Percentiles rank a stretch among this genome's conserved stretches.
phyloP scores from a whole-genome alignment of 179 eudicot species.

The Heliamphora pulchella region DNA sequence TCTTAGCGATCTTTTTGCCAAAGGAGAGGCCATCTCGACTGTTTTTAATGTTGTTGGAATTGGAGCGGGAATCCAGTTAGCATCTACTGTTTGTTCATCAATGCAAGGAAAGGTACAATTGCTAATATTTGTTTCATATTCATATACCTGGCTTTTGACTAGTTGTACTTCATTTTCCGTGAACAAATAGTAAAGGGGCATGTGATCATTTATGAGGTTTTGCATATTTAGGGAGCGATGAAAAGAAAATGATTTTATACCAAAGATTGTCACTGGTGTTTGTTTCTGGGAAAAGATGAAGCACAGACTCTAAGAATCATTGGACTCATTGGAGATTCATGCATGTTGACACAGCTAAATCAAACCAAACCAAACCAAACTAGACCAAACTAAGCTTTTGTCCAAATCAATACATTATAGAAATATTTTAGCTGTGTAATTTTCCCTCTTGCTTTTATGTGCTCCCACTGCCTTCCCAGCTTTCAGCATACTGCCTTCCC shows the following conservation, averaged over 20 bases:
- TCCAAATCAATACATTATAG: neutral
- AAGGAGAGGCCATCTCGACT: conserved; percentile 96
- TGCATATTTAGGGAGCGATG: neutral
- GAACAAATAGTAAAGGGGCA: neutral
- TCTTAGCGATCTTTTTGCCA: conserved; percentile 91
- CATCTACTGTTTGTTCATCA: conserved; percentile 85
- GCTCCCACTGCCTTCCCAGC: neutral
- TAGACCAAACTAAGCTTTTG: too few species aligned
- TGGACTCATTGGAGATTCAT: neutral
- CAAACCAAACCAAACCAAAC: neutral
- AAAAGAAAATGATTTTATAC: neutral
- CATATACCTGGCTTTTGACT: neutral
- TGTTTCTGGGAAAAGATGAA: neutral
- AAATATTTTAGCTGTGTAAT: neutral
- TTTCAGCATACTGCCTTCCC: neutral
- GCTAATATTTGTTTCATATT: neutral
- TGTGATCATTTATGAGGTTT: neutral
- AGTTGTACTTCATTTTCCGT: neutral
- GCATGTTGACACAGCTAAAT: neutral
- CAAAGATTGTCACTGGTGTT: neutral
- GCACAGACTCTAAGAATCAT: neutral
- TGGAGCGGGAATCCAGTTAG: conserved; percentile 85
- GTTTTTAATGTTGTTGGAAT: conserved; percentile 80
- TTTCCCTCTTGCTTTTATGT: neutral
- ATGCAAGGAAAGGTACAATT: conserved; percentile 78